Evolutionary conservation across 2,329 filamentous ascomycete species (phyloP), one percentile per base, ranked within the genome.

Genomic region (Fusarium nanum): DNA sequence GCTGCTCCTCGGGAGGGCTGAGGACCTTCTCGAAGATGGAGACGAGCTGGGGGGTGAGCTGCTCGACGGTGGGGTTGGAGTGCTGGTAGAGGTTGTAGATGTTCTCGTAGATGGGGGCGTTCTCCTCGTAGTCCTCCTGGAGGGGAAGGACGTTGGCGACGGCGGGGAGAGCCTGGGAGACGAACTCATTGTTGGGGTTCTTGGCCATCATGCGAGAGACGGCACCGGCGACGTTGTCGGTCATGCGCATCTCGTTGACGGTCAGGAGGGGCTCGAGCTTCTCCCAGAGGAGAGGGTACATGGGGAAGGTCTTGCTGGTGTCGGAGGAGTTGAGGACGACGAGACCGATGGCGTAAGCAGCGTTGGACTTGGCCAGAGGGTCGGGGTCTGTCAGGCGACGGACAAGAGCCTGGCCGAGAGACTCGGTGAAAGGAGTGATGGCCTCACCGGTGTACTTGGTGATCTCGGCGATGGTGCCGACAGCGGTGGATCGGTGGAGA

Each of bases 121-220:
- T 98, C 88, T 98, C 96, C 81, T 98, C 94, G 75, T 89, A 98
- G 80, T 98, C 96, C 78, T 97, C 94, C 80, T 92, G 93, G 68
- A 98, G 86, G 12, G 96, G 96, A 40, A 98, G 87, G 28, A 94
- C 87, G 66, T 88, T 87, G 60, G 97, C 87, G 28, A 98, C 83
- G 2, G 89, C 89, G 27, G 95, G 94, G 3, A 99, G 87, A 22
- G 97, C 93, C 64, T 97, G 90, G 41, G 87, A 83, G 56, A 97
- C 87, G 20, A 95, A 94, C 12, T 97, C 90, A 73, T 88, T 88
- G 73, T 95, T 90, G n/a, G 92, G 91, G 81, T 97, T 91, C 76
- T 92, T 92, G 78, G 93, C 88, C 81, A 98, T 97, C 92, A 99
- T 94, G 69, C 96, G 91, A 78, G 90, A 92, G 46, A 98, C 85